These are phyloP conservation scores for Erodium trifolium DNA, from an alignment of 441 rosid genomes.

Conservation along the genomic window DNA sequence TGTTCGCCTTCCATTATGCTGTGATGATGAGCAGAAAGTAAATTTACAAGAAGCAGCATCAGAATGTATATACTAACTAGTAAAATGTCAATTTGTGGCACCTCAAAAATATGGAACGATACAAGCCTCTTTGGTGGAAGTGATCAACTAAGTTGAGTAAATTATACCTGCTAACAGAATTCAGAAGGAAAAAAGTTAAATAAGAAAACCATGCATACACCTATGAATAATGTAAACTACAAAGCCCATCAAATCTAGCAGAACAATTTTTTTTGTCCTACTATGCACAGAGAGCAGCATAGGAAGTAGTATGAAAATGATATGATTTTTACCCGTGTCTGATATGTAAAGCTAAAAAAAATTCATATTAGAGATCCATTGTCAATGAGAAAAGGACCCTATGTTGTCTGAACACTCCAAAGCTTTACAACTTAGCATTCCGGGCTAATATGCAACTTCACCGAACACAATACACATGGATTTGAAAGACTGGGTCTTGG, in stretches of 20 bases:
- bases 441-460: no score
- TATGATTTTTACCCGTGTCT: not conserved
- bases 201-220: no score
- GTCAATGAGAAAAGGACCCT: no score
- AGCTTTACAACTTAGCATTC: no score
- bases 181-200: conserved; percentile 12
- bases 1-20: conserved; percentile 77
- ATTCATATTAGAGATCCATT: no score
- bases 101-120: conserved; percentile 86
- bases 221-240: no score
- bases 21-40: conserved; percentile 4
- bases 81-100: conserved; percentile 18
- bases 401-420: no score
- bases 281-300: not conserved
- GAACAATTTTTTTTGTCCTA: no score
- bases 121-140: conserved; percentile 72
- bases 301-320: not conserved
- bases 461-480: no score
- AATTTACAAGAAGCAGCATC: conserved; percentile 1
- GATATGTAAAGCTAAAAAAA: not conserved
- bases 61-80: conserved; percentile 10
- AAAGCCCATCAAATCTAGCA: no score
- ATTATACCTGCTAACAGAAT: conserved; percentile 60
- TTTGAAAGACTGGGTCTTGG: no score
- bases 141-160: conserved; percentile 67